Conservation (phyloP, 495 filamentous ascomycete species). For the Penicillium crystallinum region DNA sequence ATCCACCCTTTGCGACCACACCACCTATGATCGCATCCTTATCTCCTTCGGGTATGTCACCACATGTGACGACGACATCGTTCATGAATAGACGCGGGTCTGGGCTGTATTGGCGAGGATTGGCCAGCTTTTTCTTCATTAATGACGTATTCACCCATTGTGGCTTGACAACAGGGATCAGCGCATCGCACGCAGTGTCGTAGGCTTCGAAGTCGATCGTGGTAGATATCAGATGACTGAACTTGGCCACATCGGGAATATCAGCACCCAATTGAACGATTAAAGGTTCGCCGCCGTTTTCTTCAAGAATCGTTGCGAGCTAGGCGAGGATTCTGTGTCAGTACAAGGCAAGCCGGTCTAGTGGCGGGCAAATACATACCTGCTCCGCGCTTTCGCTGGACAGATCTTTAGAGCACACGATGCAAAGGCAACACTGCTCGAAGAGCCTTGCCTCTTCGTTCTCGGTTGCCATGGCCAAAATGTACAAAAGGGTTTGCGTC, state of each 20-base stretch:
- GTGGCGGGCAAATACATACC: slow-evolving; percentile 20
- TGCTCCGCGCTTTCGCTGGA: slow-evolving; percentile 38
- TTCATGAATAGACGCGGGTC: slow-evolving; percentile 89
- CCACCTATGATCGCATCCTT: slow-evolving; percentile 89
- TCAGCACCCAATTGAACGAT: slow-evolving; percentile 40
- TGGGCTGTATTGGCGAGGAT: slow-evolving; percentile 77
- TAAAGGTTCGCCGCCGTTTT: slow-evolving; percentile 50
- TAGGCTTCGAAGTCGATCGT: slow-evolving; percentile 88
- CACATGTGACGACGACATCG: slow-evolving; percentile 68
- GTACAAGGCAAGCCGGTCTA: slow-evolving; percentile 1
- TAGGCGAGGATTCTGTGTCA: slow-evolving; percentile 3
- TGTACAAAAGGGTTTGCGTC: neutral
- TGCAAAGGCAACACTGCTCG: slow-evolving; percentile 39
- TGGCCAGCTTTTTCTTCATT: slow-evolving; percentile 61
- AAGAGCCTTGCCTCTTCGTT: slow-evolving; percentile 35
- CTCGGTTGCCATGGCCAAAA: slow-evolving; percentile 25
- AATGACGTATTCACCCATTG: slow-evolving; percentile 72
- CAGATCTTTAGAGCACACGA: slow-evolving; percentile 47
- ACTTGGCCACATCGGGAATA: slow-evolving; percentile 49
- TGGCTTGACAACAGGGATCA: slow-evolving; percentile 81
- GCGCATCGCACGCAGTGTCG: slow-evolving; percentile 56
- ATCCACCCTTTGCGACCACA: slow-evolving; percentile 82
- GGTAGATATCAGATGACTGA: slow-evolving; percentile 79
- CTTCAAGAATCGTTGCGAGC: slow-evolving; percentile 36
- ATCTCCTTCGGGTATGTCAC: slow-evolving; percentile 80